Base-by-base conservation (phyloP, 2,329 filamentous ascomycete species). In the Ophiocordyceps camponoti-saundersi region DNA sequence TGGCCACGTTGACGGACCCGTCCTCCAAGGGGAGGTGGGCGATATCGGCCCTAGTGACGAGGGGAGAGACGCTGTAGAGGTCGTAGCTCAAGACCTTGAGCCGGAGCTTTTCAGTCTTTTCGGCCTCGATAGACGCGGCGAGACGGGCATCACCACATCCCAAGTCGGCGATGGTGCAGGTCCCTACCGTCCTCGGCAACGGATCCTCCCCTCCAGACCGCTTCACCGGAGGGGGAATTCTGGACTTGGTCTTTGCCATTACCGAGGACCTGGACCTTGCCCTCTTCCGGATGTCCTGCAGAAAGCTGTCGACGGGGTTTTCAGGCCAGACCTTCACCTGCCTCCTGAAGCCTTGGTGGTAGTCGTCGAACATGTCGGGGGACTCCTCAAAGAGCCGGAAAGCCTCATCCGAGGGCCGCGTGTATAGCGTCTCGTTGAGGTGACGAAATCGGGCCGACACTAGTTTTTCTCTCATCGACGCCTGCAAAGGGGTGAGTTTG, bases 291-390 rank as follows among this genome's bases (percentile, higher is more conserved):
- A 96, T 79, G 45, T 82, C 74, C 26, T 67, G 60, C 52, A 95
- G 80, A 66, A 94, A 96, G 48, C 76, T 78, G 61, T 95, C 85
- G 44, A 98, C 87, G 0, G 92, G 92, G 65, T 98, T 98, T 59
- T 90, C 85, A 8, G 92, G 92, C 92, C 92, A 98, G 2, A 89
- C 84, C 58, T 86, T 82, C 49, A 96, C 92, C 67, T 98, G 92
- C 46, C 89, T 85, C 1, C 89, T 83, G 72, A 98, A 98, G 32
- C 92, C 92, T 50, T 88, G 82, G 66, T 98, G 92, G 65, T 98
- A 98, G 65, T 96, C 89, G 54, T 79, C 74, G 66, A 96, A 98
- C 74, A 96, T 89, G 59, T 94, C 86, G 0, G 92, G 92, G 45
- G 85, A 86, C 32, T 83, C 72, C 46, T 77, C 71, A 69, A 98